Conservation (phyloP, 768 basidiomycete species). For the Pulveroboletus frians region DNA sequence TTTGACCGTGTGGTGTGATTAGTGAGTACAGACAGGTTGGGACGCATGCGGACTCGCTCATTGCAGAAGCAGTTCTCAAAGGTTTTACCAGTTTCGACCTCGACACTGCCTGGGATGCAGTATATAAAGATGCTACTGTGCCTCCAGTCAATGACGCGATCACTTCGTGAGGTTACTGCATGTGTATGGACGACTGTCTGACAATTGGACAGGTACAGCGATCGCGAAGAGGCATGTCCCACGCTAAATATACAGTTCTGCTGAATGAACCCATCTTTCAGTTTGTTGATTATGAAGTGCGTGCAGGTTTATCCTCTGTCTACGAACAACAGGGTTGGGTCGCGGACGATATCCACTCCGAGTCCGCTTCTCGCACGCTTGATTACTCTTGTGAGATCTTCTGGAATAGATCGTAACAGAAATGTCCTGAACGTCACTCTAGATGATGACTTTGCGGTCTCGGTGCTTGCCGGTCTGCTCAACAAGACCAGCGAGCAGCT, state of each 20-base stretch:
- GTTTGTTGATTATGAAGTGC: conserved; percentile 75
- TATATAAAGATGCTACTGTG: conserved; percentile 66
- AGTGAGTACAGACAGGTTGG: conserved; percentile 43
- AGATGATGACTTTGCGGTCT: conserved; percentile 79
- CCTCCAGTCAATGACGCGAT: conserved; percentile 53
- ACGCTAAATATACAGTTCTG: neutral
- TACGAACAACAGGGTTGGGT: conserved; percentile 71
- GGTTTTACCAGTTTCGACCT: conserved; percentile 59
- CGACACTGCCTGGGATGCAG: conserved; percentile 65
- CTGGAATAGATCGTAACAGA: neutral
- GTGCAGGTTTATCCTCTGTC: conserved; percentile 69
- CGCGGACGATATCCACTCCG: conserved; percentile 72
- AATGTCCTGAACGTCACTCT: neutral
- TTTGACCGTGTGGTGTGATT: neutral
- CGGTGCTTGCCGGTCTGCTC: conserved; percentile 53
- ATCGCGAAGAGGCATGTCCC: conserved; percentile 59
- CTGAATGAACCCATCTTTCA: conserved; percentile 21
- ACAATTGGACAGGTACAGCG: conserved; percentile 46
- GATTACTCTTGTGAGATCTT: conserved; percentile 65
- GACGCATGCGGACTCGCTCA: conserved; percentile 74
- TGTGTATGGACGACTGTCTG: neutral
- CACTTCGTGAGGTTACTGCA: conserved; percentile 37
- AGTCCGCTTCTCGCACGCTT: conserved; percentile 72
- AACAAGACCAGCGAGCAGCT: conserved; percentile 45
- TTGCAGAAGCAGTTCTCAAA: conserved; percentile 68